Evolutionary conservation across 768 basidiomycete species (phyloP), one percentile per base, ranked within the genome.

Genomic region (Tulasnella calospora): DNA sequence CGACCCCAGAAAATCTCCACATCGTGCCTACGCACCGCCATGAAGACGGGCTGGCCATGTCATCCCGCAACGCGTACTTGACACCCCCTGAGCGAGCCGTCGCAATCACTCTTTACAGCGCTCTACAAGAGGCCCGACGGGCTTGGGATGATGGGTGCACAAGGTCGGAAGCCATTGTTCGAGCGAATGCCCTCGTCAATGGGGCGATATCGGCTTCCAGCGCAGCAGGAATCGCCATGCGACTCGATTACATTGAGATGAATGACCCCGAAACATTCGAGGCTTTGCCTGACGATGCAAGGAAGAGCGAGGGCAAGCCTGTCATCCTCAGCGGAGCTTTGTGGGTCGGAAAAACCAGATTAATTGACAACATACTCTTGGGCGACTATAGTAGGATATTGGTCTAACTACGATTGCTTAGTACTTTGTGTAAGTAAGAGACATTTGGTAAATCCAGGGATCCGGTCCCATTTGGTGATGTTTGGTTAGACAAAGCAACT

Each of bases 311-410:
- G 30, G 83, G 79, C 19, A 82, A 80, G n/a, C 85, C 88, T 12
- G 89, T 92, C 40, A 89, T 98, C 30, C 81, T 98, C 73, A 97
- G 95, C 79, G 96, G 95, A 2, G 95, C 94, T 38, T 82, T 96
- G 80, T 93, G 92, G 89, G 89, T 96, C 2, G 94, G 94, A 55
- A 88, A 87, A 83, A 98, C 96, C 55, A 88, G 96, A 80, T 83
- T 99, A 81, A 98, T 99, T 61, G 97, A 99, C 84, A 99, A 99
- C 83, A 84, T 98, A 74, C 85, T 98, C 61, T 84, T 98, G 1
- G 95, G 85, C 1, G 81, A 80, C 84, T 83, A 82, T 81, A 83
- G n/a, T 79, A 82, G 57, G 80, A 81, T 78, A 55, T 36, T 72
- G 57, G 71, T 72, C 35, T 79, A 67, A 44, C 19, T 30, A 46